Base-by-base conservation (phyloP, 495 filamentous ascomycete genomes). In the Chaetomium tenue region DNA sequence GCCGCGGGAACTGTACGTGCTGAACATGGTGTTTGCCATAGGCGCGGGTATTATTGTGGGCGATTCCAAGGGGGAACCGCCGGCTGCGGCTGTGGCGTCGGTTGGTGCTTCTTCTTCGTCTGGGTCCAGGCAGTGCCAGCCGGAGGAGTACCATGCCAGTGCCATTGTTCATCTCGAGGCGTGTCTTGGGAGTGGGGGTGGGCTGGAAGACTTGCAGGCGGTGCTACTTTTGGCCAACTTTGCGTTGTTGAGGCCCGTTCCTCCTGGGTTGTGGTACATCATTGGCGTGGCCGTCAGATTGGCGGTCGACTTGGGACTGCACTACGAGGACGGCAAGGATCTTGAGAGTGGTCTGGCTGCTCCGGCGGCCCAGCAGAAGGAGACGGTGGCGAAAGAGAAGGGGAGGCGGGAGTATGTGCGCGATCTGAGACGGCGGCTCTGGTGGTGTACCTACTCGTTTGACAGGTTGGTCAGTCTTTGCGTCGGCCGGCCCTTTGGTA, bases 1-100 rank as follows among this genome's bases (percentile, higher is more conserved):
- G 22, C 86, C 93, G 9, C 85, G 91, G 57, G 92, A 96, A 75
- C 84, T 92, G 16, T 98, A 97, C 72, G 86, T 92, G 75, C 82
- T 97, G 54, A 96, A 97, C 74, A 97, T 98, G 74, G 93, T 97
- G n/a, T 98, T 93, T 78, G 93, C 93, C 7, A 97, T 97, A 65
- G 93, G 93, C 11, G 89, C 91, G 15, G 93, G 92, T 0, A 96
- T 97, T 67, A 95, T 96, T 65, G 85, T 96, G 67, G 89, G 88
- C 57, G 88, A 75, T 57, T 70, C 63, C 70, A 79, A 75, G 74
- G 65, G 63, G 4, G 60, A 66, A n/a, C 52, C 30, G 0, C 58
- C 59, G 12, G 53, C 42, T 51, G 68, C 56, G 68, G 66, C 25
- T 55, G 67, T 46, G n/a, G 28, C 28, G 28, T 6, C 6, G 2